phyloP scores from a whole-genome alignment of 495 filamentous ascomycete species.

The Hyaloscypha bicolor region DNA sequence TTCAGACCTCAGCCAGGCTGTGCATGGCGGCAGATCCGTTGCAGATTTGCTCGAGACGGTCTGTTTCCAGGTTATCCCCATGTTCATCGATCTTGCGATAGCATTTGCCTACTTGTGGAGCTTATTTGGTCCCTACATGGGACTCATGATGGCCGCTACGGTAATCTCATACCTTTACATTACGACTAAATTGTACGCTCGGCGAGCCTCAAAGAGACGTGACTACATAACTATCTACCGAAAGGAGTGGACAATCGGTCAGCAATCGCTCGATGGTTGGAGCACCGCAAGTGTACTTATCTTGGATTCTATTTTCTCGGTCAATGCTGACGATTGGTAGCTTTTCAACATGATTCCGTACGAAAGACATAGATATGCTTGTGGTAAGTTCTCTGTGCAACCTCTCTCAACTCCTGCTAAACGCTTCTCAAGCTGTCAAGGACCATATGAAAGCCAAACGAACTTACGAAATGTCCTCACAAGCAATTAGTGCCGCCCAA shows the following conservation, averaged over 20 bases:
- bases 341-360: conserved; percentile 66
- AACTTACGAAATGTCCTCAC: conserved; percentile 29
- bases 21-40: conserved; percentile 65
- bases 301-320: background rate
- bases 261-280: conserved; percentile 30
- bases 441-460: conserved; percentile 30
- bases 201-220: conserved; percentile 44
- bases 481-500: conserved; percentile 43
- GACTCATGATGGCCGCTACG: conserved; percentile 65
- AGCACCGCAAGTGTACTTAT: conserved; percentile 32
- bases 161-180: conserved; percentile 64
- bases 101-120: conserved; percentile 70
- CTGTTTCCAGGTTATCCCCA: conserved; percentile 67
- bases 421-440: conserved; percentile 27
- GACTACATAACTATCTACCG: conserved; percentile 31
- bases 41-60: conserved; percentile 66
- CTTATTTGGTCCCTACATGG: conserved; percentile 74
- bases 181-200: conserved; percentile 52
- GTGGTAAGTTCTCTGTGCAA: conserved; percentile 32
- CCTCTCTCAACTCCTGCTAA: conserved; percentile 4
- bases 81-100: conserved; percentile 70
- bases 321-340: conserved; percentile 15
- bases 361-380: conserved; percentile 62
- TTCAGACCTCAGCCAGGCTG: conserved; percentile 68
- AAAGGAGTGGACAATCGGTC: conserved; percentile 33